Conservation (phyloP, 306 rosid species). For the Benincasa hispida region DNA sequence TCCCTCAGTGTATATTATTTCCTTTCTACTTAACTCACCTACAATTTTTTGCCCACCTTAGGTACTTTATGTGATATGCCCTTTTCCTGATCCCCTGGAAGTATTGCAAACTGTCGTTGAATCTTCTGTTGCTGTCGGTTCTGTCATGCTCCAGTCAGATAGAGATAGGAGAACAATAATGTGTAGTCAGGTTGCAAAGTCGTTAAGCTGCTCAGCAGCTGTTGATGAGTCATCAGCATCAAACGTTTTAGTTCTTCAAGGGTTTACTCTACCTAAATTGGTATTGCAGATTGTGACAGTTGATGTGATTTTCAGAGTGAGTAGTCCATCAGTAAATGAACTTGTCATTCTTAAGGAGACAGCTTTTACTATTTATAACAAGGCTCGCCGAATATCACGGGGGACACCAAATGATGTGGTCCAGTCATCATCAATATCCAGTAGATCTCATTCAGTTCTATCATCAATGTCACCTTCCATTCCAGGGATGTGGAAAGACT, state of each 20-base stretch:
- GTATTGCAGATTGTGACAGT: slow-evolving; percentile 93
- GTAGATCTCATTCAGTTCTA: slow-evolving; percentile 64
- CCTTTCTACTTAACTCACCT: background rate
- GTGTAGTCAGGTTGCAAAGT: slow-evolving; percentile 85
- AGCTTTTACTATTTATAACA: slow-evolving; percentile 83
- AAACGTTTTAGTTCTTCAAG: slow-evolving; percentile 70
- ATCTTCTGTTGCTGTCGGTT: slow-evolving; percentile 85
- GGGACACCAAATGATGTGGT: slow-evolving; percentile 55
- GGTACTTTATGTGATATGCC: slow-evolving; percentile 97
- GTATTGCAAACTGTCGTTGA: slow-evolving; percentile 82
- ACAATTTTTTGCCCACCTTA: slow-evolving; percentile 17
- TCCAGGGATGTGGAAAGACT: slow-evolving; percentile 91
- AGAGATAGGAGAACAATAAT: slow-evolving; percentile 70
- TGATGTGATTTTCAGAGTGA: slow-evolving; percentile 89
- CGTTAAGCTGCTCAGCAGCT: slow-evolving; percentile 84
- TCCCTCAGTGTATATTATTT: background rate
- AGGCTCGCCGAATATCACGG: slow-evolving; percentile 90
- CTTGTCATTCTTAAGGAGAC: slow-evolving; percentile 81
- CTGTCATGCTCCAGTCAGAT: slow-evolving; percentile 71
- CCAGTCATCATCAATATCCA: slow-evolving; percentile 48
- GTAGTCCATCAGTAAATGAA: slow-evolving; percentile 79
- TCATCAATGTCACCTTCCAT: slow-evolving; percentile 76
- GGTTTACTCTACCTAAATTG: slow-evolving; percentile 72
- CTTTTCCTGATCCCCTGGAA: slow-evolving; percentile 93
- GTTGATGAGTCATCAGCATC: slow-evolving; percentile 90